phyloP scores from a whole-genome alignment of 768 basidiomycete species.

The Boletus sensibilis region DNA sequence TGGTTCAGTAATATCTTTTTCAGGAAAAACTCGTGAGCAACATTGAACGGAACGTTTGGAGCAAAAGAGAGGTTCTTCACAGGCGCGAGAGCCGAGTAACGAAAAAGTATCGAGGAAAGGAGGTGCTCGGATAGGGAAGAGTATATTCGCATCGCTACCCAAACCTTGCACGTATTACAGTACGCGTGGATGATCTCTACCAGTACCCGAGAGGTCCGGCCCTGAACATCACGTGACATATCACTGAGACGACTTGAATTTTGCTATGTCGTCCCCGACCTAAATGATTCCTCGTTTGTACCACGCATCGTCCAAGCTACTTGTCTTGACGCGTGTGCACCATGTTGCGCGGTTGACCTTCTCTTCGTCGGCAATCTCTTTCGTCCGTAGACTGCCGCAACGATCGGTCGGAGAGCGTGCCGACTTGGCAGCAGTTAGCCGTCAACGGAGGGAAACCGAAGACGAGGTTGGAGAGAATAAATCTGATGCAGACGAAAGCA shows the following conservation, averaged over 20 bases:
- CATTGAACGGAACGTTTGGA: slow-evolving; percentile 31
- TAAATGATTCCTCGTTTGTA: slow-evolving; percentile 26
- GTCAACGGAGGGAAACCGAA: slow-evolving; percentile 2
- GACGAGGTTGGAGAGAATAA: slow-evolving; percentile 5
- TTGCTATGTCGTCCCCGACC: slow-evolving; percentile 5
- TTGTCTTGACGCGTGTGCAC: slow-evolving; percentile 7
- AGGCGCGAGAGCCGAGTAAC: slow-evolving; percentile 53
- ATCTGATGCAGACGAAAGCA: background rate
- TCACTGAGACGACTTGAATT: slow-evolving; percentile 13
- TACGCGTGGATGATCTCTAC: background rate
- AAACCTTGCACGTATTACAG: background rate
- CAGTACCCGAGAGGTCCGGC: slow-evolving; percentile 8
- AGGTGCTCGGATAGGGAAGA: background rate
- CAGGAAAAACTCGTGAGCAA: slow-evolving; percentile 58
- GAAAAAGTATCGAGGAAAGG: slow-evolving; percentile 46
- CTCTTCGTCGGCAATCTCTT: slow-evolving; percentile 19
- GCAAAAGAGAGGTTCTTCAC: slow-evolving; percentile 46
- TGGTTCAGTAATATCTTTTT: slow-evolving; percentile 46
- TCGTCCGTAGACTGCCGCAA: slow-evolving; percentile 13
- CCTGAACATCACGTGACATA: slow-evolving; percentile 28
- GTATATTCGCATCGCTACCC: background rate
- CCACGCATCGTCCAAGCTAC: slow-evolving; percentile 10
- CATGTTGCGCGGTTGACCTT: slow-evolving; percentile 17
- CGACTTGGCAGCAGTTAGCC: background rate
- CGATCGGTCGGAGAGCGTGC: slow-evolving; percentile 4